These are phyloP conservation scores for Cutaneotrichosporon curvatum DNA, from an alignment of 1,284 basidiomycete genomes.

Conservation along the genomic window DNA sequence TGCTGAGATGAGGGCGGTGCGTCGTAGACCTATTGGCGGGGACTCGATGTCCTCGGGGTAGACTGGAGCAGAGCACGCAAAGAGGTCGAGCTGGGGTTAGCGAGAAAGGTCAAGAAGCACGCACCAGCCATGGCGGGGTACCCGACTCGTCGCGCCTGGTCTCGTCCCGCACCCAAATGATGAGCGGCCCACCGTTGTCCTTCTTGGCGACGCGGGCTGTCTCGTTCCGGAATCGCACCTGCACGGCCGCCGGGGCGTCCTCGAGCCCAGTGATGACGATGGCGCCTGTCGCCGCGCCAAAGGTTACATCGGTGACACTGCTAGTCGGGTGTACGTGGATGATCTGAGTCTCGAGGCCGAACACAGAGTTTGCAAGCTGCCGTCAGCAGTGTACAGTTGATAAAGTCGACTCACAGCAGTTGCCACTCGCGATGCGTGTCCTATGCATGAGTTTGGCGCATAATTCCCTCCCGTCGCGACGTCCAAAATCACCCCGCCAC, in stretches of 20 bases:
- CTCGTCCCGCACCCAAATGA: conserved; percentile 37
- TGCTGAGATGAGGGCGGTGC: conserved; percentile 14
- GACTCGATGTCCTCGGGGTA: conserved; percentile 11
- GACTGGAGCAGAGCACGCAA: conserved; percentile 19
- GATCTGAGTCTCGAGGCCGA: conserved; percentile 20
- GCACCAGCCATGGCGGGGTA: conserved; percentile 32
- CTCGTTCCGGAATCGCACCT: conserved; percentile 21
- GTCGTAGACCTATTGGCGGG: conserved; percentile 12
- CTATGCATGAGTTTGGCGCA: not conserved
- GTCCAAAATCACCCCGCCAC: conserved; percentile 36
- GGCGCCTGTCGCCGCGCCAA: conserved; percentile 9
- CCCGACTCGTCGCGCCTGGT: conserved; percentile 9
- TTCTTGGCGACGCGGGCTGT: conserved; percentile 1
- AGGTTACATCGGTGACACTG: not conserved
- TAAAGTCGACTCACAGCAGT: not conserved
- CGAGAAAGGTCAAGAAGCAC: conserved; percentile 1
- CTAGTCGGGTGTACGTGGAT: conserved; percentile 11
- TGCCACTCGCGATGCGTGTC: not conserved
- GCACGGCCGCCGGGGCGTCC: conserved; percentile 20
- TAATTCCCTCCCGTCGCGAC: conserved; percentile 1
- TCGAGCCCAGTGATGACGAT: conserved; percentile 35
- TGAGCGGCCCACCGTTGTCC: conserved; percentile 14
- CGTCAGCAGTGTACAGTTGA: not conserved
- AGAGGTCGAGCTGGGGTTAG: conserved; percentile 29
- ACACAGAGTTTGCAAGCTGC: conserved; percentile 25